Percentiles rank a stretch among this genome's conserved stretches.
These are phyloP conservation scores for Aspergillus mulundensis DNA, from an alignment of 495 filamentous ascomycete species.

Conservation along the genomic window DNA sequence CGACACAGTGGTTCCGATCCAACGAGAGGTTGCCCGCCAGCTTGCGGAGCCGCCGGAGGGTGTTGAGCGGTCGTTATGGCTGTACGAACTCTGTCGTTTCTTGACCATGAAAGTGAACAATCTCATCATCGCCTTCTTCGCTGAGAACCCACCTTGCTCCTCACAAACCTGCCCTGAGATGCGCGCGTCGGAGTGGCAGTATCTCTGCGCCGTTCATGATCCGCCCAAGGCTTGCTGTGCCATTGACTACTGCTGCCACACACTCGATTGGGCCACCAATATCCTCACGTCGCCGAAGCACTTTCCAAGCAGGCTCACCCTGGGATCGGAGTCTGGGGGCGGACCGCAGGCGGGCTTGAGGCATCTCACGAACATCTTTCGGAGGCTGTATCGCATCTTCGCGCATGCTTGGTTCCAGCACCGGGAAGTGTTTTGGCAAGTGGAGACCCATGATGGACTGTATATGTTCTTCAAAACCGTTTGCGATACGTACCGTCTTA, in stretches of 20 bases:
- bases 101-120: conserved; percentile 89
- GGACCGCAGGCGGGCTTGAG: conserved; percentile 61
- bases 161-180: conserved; percentile 89
- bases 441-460: conserved; percentile 81
- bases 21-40: conserved; percentile 61
- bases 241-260: conserved; percentile 98
- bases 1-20: conserved; percentile 59
- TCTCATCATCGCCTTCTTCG: conserved; percentile 85
- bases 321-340: conserved; percentile 60
- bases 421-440: conserved; percentile 88
- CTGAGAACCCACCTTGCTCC: conserved; percentile 83
- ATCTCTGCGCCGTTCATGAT: conserved; percentile 96
- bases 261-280: conserved; percentile 92
- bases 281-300: conserved; percentile 84
- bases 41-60: conserved; percentile 75
- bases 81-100: conserved; percentile 95
- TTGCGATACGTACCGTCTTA: conserved; percentile 81
- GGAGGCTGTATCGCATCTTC: conserved; percentile 91
- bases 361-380: conserved; percentile 89
- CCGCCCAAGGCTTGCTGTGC: conserved; percentile 92
- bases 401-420: conserved; percentile 99
- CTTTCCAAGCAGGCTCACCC: conserved; percentile 82
- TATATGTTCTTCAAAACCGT: conserved; percentile 97
- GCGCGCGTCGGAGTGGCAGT: conserved; percentile 98
- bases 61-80: conserved; percentile 83